Conservation (phyloP, 2,329 filamentous ascomycete genomes). For the Botryosphaeria dothidea region DNA sequence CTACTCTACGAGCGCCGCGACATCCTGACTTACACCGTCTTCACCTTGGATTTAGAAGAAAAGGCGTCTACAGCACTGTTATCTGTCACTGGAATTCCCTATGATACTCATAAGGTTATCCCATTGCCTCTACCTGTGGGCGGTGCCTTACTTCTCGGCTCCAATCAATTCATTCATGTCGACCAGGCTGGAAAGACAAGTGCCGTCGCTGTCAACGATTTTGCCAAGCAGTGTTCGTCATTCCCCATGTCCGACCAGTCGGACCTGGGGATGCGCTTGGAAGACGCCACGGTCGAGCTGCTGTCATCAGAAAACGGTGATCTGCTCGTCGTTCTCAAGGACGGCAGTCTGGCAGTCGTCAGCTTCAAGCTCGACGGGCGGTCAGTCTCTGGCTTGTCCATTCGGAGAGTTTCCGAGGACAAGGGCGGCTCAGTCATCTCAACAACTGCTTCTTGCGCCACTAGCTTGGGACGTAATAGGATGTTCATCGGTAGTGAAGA, state of each 20-base stretch:
- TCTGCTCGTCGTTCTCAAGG: constrained; percentile 76
- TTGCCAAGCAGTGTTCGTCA: constrained; percentile 77
- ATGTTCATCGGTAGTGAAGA: constrained; percentile 87
- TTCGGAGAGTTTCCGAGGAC: constrained; percentile 65
- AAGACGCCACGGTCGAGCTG: constrained; percentile 76
- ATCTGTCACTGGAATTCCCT: constrained; percentile 80
- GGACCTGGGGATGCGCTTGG: constrained; percentile 74
- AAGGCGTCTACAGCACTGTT: constrained; percentile 90
- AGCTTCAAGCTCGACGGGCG: constrained; percentile 87
- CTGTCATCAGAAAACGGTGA: constrained; percentile 78
- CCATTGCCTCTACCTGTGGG: constrained; percentile 84
- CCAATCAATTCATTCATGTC: constrained; percentile 90
- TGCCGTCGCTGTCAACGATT: constrained; percentile 88
- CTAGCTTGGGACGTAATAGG: constrained; percentile 65
- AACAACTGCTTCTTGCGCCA: constrained; percentile 67
- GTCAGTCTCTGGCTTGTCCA: constrained; percentile 81
- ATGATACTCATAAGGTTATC: constrained; percentile 81
- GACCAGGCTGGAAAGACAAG: constrained; percentile 94
- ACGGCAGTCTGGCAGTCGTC: constrained; percentile 73
- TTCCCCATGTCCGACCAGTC: constrained; percentile 88
- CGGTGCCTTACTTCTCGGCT: constrained; percentile 81
- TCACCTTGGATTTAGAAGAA: constrained; percentile 91
- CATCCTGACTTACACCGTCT: constrained; percentile 86
- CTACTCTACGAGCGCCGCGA: constrained; percentile 78
- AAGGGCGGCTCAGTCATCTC: constrained; percentile 65